Percentiles rank a stretch among this genome's conserved stretches.
Evolutionary conservation across 768 basidiomycete genomes (phyloP).

Genomic region (Boletus sp.): DNA sequence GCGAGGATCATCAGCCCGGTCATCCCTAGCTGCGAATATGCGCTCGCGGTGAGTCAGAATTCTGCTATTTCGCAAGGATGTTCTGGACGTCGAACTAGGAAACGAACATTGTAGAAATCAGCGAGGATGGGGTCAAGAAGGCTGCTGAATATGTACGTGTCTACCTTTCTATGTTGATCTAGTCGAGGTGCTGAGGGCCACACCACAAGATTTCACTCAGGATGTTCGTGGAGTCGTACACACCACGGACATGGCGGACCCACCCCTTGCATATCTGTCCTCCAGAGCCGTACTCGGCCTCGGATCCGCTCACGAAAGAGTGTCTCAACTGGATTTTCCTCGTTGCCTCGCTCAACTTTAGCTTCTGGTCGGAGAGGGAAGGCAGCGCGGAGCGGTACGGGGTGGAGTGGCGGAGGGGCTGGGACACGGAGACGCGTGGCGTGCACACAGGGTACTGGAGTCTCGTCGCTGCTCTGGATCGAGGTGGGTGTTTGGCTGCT

Average conservation of each 20-base stretch:
- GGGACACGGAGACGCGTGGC: conserved; percentile 48
- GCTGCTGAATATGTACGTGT: conserved; percentile 63
- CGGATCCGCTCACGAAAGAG: conserved; percentile 50
- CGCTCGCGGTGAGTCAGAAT: conserved; percentile 45
- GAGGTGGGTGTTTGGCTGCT: conserved; percentile 47
- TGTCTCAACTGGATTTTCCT: conserved; percentile 86
- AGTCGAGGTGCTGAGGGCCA: conserved; percentile 4
- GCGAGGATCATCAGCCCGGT: conserved; percentile 50
- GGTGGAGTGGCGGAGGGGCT: conserved; percentile 72
- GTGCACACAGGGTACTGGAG: conserved; percentile 87
- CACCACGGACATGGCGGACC: conserved; percentile 77
- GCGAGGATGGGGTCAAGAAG: conserved; percentile 54
- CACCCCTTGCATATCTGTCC: conserved; percentile 67
- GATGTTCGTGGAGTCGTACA: conserved; percentile 62
- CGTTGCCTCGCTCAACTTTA: conserved; percentile 83
- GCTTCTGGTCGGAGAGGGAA: conserved; percentile 80
- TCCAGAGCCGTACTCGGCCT: conserved; percentile 54
- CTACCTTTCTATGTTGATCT: conserved; percentile 1
- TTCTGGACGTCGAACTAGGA: conserved; percentile 38
- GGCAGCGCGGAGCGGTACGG: conserved; percentile 62
- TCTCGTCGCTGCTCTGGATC: conserved; percentile 76
- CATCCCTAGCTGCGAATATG: conserved; percentile 52
- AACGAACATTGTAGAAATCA: conserved; percentile 57
- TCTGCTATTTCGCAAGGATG: neutral
- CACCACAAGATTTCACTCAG: conserved; percentile 54